Percentiles rank a stretch among this genome's conserved stretches.
These are phyloP conservation scores for Oenanthe javanica DNA, from an alignment of 140 eudicot genomes.

Conservation along the genomic window DNA sequence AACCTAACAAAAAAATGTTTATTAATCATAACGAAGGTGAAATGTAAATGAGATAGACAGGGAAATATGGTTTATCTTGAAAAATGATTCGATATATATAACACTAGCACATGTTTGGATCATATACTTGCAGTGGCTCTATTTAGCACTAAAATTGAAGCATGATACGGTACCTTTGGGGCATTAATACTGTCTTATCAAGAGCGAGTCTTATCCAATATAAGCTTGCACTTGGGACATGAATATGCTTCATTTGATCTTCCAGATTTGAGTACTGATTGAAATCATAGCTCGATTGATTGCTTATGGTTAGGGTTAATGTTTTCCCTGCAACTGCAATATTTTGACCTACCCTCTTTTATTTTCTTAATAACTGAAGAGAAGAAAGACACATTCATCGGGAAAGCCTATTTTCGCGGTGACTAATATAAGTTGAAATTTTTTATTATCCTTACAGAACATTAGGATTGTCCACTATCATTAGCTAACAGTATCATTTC, in stretches of 20 bases:
- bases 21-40: too few relatives aligned
- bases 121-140: background rate
- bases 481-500: background rate
- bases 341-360: too few relatives aligned
- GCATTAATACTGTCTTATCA: too few relatives aligned
- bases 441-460: background rate
- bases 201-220: background rate
- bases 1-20: too few relatives aligned
- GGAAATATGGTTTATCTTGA: background rate
- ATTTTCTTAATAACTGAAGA: too few relatives aligned
- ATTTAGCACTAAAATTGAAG: background rate
- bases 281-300: too few relatives aligned
- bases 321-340: too few relatives aligned
- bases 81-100: background rate
- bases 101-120: background rate
- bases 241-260: background rate
- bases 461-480: background rate
- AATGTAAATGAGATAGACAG: background rate
- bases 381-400: too few relatives aligned
- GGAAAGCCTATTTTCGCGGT: too few relatives aligned
- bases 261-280: background rate
- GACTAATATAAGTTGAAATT: too few relatives aligned
- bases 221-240: background rate
- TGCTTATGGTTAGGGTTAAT: too few relatives aligned
- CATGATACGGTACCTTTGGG: too few relatives aligned